Evolutionary conservation across 2,329 filamentous ascomycete species (phyloP), one percentile per base, ranked within the genome.

Genomic region (Colletotrichum agaves): DNA sequence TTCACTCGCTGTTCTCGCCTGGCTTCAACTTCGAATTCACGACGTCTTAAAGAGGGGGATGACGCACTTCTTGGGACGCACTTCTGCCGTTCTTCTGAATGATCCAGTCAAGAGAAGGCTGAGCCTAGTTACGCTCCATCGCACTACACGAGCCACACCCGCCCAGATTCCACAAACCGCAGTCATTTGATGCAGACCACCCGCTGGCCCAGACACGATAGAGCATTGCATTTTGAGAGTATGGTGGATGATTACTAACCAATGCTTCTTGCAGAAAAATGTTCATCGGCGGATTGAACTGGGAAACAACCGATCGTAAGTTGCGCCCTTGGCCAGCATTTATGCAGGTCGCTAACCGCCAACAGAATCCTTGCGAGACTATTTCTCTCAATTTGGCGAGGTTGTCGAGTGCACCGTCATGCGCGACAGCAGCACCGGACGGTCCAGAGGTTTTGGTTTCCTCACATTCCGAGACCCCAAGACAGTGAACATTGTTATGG

Each of bases 351-450:
- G 69, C 23, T 53, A 41, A 71, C 19, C 21, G 27, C 39, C 21
- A 60, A 52, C 77, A 99, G 96, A 99, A 84, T 98, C 96, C 7
- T 87, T 99, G 31, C 93, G 94, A 73, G 93, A 98, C 72, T 99
- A 99, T 79, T 99, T 99, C 79, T 94, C 95, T 12, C 94, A 98
- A 74, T 99, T 97, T 77, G 96, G 96, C 69, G 96, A 99, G 78
- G 96, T 99, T 49, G 88, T 95, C 33, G 96, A 99, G 82, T 98
- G 96, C 78, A 99, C 96, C 15, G 96, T 99, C n/a, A 99, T 99
- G 96, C 89, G 96, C 72, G 96, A 99, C 80, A 94, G 94, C 69
- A 92, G 93, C 56, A 97, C 94, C 10, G 96, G 96, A 47, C 90
- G 96, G 70, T 98, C 96, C 33, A 90, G 96, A 80, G 96, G 96